Percentiles rank a stretch among this genome's conserved stretches.
Evolutionary conservation across 306 rosid species (phyloP).

Genomic region (Rosa lucieae): DNA sequence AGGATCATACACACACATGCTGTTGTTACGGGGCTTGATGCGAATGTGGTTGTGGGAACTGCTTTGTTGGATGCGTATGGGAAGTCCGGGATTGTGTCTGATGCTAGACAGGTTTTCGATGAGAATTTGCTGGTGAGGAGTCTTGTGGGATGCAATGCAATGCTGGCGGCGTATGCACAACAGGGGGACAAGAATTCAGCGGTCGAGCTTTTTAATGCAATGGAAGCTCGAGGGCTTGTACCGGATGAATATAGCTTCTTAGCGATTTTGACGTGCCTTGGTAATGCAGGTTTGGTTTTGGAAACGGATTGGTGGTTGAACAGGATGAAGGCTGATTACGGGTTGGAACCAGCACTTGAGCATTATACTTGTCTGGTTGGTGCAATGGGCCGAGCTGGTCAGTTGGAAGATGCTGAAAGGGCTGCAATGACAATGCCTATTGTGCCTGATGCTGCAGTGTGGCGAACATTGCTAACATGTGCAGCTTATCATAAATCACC

Average conservation of each 20-base stretch:
- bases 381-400: slow-evolving; percentile 71
- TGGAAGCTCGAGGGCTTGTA: slow-evolving; percentile 46
- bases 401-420: slow-evolving; percentile 62
- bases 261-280: slow-evolving; percentile 55
- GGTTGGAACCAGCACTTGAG: slow-evolving; percentile 66
- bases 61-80: slow-evolving; percentile 76
- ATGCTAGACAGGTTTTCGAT: slow-evolving; percentile 69
- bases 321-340: slow-evolving; percentile 55
- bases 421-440: slow-evolving; percentile 64
- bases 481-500: slow-evolving; percentile 62
- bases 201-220: slow-evolving; percentile 40
- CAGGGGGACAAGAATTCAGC: slow-evolving; percentile 61
- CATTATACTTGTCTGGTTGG: slow-evolving; percentile 90
- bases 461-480: slow-evolving; percentile 77
- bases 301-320: slow-evolving; percentile 64
- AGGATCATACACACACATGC: slow-evolving; percentile 60
- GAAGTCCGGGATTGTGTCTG: slow-evolving; percentile 67
- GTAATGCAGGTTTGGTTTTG: slow-evolving; percentile 59
- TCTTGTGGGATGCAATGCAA: slow-evolving; percentile 78
- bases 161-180: slow-evolving; percentile 79
- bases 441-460: slow-evolving; percentile 77
- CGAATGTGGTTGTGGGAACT: slow-evolving; percentile 49
- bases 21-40: slow-evolving; percentile 51
- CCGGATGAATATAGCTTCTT: slow-evolving; percentile 78
- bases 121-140: slow-evolving; percentile 46